These are phyloP conservation scores for Phalaenopsis hybrid DNA, from an alignment of 116 monocot genomes.

Conservation along the genomic window DNA sequence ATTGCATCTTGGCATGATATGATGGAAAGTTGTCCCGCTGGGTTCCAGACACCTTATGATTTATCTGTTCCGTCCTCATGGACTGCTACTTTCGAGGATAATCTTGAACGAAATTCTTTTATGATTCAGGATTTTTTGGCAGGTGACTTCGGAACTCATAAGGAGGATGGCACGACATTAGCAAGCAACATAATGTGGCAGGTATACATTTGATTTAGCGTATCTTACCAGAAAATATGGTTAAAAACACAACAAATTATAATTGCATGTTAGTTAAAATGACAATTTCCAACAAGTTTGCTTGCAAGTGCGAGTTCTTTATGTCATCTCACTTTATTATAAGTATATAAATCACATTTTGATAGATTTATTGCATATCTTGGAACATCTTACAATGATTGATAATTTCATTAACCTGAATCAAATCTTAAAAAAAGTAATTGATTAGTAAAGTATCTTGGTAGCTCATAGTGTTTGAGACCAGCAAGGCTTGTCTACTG, in stretches of 20 bases:
- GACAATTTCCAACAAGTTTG: background rate
- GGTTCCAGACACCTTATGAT: constrained; percentile 31
- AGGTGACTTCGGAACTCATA: constrained; percentile 12
- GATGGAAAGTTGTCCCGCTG: constrained; percentile 28
- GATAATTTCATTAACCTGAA: background rate
- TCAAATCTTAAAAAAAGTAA: background rate
- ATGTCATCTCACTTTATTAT: background rate
- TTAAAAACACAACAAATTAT: constrained; percentile 3
- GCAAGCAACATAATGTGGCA: constrained; percentile 28
- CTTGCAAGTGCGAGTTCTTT: background rate
- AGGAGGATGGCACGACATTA: background rate
- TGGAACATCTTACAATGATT: background rate
- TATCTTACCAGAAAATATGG: background rate
- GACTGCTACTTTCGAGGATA: constrained; percentile 13
- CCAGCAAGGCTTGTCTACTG: background rate
- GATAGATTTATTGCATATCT: background rate
- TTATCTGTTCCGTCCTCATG: constrained; percentile 14
- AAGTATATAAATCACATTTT: background rate
- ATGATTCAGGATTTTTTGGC: constrained; percentile 15
- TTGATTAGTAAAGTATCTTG: background rate
- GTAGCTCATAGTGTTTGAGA: background rate
- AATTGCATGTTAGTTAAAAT: background rate
- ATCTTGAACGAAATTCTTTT: constrained; percentile 16
- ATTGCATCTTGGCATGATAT: constrained; percentile 41
- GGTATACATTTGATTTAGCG: constrained; percentile 26